These are phyloP conservation scores for Hemileia vastatrix DNA, from an alignment of 1,284 basidiomycete genomes.

Conservation along the genomic window DNA sequence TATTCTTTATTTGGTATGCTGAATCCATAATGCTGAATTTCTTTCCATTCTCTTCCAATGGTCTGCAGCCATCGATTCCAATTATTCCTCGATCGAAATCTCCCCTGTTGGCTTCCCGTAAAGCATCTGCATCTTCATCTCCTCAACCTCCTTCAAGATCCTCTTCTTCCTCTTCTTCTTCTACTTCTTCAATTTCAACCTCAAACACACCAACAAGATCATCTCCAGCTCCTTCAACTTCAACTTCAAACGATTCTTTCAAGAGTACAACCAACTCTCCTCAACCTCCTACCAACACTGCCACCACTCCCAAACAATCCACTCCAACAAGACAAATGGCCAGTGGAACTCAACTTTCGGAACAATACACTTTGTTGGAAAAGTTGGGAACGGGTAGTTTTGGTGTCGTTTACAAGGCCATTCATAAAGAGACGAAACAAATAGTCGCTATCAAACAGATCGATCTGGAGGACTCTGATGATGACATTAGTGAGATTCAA, in stretches of 20 bases:
- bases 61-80: constrained; percentile 11
- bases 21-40: too few relatives aligned
- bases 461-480: constrained; percentile 63
- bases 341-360: constrained; percentile 34
- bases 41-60: too few relatives aligned
- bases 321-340: constrained; percentile 13
- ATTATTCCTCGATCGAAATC: constrained; percentile 27
- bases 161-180: constrained; percentile 23
- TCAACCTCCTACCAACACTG: background rate
- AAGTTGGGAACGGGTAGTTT: constrained; percentile 72
- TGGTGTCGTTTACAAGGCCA: constrained; percentile 39
- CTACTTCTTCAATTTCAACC: constrained; percentile 27
- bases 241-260: background rate
- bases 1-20: too few relatives aligned
- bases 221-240: constrained; percentile 4
- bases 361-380: constrained; percentile 77
- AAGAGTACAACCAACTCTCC: background rate
- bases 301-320: background rate
- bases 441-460: constrained; percentile 98
- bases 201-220: constrained; percentile 24
- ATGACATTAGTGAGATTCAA: constrained; percentile 94
- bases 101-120: constrained; percentile 30
- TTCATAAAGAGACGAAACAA: constrained; percentile 84
- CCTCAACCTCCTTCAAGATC: constrained; percentile 26
- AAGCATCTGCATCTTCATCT: constrained; percentile 25